phyloP scores from a whole-genome alignment of 306 rosid genomes.

The Pyrus bretschneideri region DNA sequence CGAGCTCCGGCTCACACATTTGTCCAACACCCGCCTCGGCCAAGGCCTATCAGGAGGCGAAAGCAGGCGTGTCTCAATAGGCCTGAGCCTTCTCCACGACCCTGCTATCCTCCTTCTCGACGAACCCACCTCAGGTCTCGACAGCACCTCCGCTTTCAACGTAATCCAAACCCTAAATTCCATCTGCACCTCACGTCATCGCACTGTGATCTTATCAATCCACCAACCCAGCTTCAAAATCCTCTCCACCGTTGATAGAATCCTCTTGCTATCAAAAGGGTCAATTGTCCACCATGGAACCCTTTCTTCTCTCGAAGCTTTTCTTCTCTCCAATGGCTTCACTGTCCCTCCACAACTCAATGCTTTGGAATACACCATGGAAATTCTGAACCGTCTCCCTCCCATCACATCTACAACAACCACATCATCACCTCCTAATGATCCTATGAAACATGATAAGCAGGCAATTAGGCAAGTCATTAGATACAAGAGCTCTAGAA shows the following conservation, averaged over 20 bases:
- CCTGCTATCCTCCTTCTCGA: slow-evolving; percentile 75
- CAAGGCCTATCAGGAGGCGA: slow-evolving; percentile 80
- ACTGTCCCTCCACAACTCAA: slow-evolving; percentile 86
- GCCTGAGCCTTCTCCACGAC: slow-evolving; percentile 78
- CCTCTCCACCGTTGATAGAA: slow-evolving; percentile 57
- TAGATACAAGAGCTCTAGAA: slow-evolving; percentile 61
- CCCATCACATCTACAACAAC: slow-evolving; percentile 14
- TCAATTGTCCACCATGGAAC: slow-evolving; percentile 70
- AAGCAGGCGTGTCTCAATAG: slow-evolving; percentile 73
- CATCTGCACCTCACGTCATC: slow-evolving; percentile 45
- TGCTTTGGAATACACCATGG: slow-evolving; percentile 84
- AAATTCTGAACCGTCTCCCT: slow-evolving; percentile 46
- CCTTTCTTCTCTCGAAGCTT: slow-evolving; percentile 48
- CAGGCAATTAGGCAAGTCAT: slow-evolving; percentile 7
- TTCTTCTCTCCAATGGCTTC: slow-evolving; percentile 51
- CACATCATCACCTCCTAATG: slow-evolving; percentile 15
- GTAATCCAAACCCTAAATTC: slow-evolving; percentile 72
- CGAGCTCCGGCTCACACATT: slow-evolving; percentile 52
- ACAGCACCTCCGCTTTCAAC: slow-evolving; percentile 70
- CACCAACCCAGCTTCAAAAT: slow-evolving; percentile 90
- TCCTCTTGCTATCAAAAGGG: slow-evolving; percentile 63
- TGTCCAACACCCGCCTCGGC: slow-evolving; percentile 56
- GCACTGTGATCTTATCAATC: slow-evolving; percentile 74
- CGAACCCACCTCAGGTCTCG: slow-evolving; percentile 96
- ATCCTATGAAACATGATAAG: not conserved